Evolutionary conservation across 306 rosid species (phyloP).

Genomic region (Abrus precatorius): DNA sequence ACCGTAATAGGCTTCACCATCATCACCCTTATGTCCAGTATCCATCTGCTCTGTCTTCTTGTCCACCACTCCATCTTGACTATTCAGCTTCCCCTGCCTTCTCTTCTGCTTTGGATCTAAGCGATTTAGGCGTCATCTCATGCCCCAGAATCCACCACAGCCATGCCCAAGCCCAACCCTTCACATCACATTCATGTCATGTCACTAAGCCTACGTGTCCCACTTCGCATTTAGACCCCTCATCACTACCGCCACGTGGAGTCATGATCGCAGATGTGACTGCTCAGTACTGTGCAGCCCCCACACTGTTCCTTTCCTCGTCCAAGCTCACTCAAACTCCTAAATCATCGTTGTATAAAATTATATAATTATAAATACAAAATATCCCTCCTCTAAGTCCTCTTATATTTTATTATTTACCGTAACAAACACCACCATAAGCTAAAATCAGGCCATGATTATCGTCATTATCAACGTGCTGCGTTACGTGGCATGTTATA

Average conservation of each 20-base stretch:
- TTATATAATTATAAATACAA: neutral
- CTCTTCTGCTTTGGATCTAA: neutral
- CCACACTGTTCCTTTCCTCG: neutral
- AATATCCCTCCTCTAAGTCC: neutral
- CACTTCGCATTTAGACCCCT: slow-evolving; percentile 4
- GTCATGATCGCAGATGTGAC: slow-evolving; percentile 57
- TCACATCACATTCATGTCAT: slow-evolving; percentile 36
- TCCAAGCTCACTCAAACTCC: neutral
- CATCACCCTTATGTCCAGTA: slow-evolving; percentile 29
- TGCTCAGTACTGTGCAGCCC: slow-evolving; percentile 39
- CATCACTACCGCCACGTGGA: slow-evolving; percentile 55
- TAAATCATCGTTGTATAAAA: neutral
- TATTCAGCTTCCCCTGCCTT: neutral
- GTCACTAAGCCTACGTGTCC: slow-evolving; percentile 47
- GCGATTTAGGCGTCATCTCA: neutral
- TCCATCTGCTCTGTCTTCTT: slow-evolving; percentile 1
- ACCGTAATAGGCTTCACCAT: neutral
- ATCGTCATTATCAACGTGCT: slow-evolving; percentile 15
- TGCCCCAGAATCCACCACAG: neutral
- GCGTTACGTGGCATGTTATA: slow-evolving; percentile 23
- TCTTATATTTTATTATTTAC: neutral
- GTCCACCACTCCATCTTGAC: slow-evolving; percentile 15
- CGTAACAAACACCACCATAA: neutral
- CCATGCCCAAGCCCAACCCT: neutral
- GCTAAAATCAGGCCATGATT: slow-evolving; percentile 23